A percentile compares a stretch with the other conserved stretches of the same genome.
Evolutionary conservation across 1,284 basidiomycete species (phyloP).

Genomic region (Sutorius eximius): DNA sequence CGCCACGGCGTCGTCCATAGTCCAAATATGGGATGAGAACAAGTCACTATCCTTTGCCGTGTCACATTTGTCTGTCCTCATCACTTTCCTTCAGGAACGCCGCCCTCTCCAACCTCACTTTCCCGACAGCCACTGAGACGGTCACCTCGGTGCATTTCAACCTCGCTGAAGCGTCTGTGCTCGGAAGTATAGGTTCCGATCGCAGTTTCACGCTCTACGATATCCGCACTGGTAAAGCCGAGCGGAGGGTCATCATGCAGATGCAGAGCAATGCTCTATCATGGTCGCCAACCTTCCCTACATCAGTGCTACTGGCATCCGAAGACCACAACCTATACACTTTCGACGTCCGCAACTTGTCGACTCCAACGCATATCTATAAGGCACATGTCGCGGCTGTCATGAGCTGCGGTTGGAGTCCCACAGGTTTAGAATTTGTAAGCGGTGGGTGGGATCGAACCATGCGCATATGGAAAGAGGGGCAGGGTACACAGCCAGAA

Average conservation of each 20-base stretch:
- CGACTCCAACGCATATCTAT: conserved; percentile 89
- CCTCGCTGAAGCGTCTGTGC: conserved; percentile 87
- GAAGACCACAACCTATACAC: conserved; percentile 99
- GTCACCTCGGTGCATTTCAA: conserved; percentile 91
- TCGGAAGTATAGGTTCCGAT: conserved; percentile 93
- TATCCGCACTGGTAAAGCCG: conserved; percentile 92
- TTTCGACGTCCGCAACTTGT: conserved; percentile 90
- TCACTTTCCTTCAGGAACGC: conserved; percentile 48
- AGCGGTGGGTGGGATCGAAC: conserved; percentile 97
- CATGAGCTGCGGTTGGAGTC: conserved; percentile 91
- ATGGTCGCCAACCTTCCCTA: conserved; percentile 97
- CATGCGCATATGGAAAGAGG: conserved; percentile 90
- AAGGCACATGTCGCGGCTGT: conserved; percentile 97
- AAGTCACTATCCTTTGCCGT: conserved; percentile 47
- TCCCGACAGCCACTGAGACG: conserved; percentile 83
- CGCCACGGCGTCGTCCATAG: conserved; percentile 89
- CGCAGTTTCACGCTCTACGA: conserved; percentile 96
- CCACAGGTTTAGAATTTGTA: conserved; percentile 95
- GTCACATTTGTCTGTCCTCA: conserved; percentile 7
- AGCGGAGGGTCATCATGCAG: conserved; percentile 89
- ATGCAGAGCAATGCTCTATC: conserved; percentile 87
- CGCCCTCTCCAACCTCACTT: conserved; percentile 79
- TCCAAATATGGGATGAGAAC: conserved; percentile 98
- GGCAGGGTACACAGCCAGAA: conserved; percentile 81
- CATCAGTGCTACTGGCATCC: conserved; percentile 86